Base-by-base conservation (phyloP, 352 stramenopile genomes). In the Pythium phragmiticola region DNA sequence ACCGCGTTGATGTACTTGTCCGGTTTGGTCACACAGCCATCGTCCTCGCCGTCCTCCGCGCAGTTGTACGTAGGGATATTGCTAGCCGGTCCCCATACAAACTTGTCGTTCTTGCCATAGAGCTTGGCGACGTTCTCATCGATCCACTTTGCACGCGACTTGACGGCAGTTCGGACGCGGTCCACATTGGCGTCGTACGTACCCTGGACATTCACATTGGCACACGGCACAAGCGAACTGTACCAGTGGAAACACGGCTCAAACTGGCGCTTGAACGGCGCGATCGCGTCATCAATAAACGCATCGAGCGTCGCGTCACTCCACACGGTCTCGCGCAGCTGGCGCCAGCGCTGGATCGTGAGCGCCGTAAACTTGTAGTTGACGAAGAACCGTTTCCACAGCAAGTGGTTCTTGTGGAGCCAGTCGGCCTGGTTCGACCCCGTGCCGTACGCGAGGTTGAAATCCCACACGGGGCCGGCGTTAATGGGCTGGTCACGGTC, bases 371-470 rank as follows among this genome's bases (percentile, higher is more conserved):
- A 75, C 73, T 90, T 82, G 66, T 87, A 82, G 68, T 92, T 82
- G 72, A 79, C 86, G 66, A 87, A 78, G 41, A 92, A 64, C 3
- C 83, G 83, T 63, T 88, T 90, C 83, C 83, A 92, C 51, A 80
- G 80, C 16, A 78, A 84, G 61, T 87, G 84, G 60, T 80, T 75
- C 19, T 65, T 69, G 68, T 76, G 89, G 60, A 89, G 81, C 84
- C 82, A 93, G 56, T 83, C 73, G 42, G 75, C 60, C 30, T 84
- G 79, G 63, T 80, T 66, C 12, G 80, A 73, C 7, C 84, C 84
- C 30, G 80, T 87, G 57, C 84, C 84, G 67, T 89, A 93, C n/a
- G 80, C 84, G 39, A 93, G 52, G 60, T 93, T 91, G 17, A 93
- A 66, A 43, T 93, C 84, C 84, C 84, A 93, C 8, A 93, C 84